Evolutionary conservation across 2,329 filamentous ascomycete species (phyloP), one percentile per base, ranked within the genome.

Genomic region (Cytospora mali): DNA sequence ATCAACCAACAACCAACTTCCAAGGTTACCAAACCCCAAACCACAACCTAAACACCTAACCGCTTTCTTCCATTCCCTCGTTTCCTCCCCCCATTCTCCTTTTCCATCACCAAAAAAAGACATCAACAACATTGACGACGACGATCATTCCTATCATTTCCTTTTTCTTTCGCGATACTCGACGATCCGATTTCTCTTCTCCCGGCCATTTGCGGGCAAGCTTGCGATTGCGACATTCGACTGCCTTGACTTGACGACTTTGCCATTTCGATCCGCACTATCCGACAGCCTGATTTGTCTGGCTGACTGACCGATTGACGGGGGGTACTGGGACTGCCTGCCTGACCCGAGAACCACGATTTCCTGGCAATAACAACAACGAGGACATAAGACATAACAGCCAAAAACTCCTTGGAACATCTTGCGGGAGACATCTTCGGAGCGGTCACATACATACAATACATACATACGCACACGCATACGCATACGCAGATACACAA

Each of bases 251-350:
- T 46, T 46, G 42, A 46, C 42, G 42, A n/a, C n/a, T 10, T n/a
- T 46, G 42, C 10, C 10, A 46, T 23, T 46, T 23, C 42, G 42
- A 46, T 46, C 42, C 42, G 42, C 42, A 23, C 23, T 46, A n/a
- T 13, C 42, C n/a, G 9, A n/a, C 25, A 18, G 55, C 35, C 55
- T 23, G 69, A 66, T 68, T 69, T 70, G 33, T 53, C 49, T 23
- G 16, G 29, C 21, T 29, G 16, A 14, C 54, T 11, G 39, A 23
- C 39, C 55, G 39, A 27, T 14, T 14, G 33, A 35, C 33, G 11
- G 33, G n/a, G n/a, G n/a, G n/a, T n/a, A 39, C 35, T 39, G 35
- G 6, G 35, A 39, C 35, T 39, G 35, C 35, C 18, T 18, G 31
- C 21, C 31, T 18, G 35, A 39, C 21, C 39, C 21, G 21, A 27